phyloP scores from a whole-genome alignment of 352 stramenopile species.

The Pythium diclinum region DNA sequence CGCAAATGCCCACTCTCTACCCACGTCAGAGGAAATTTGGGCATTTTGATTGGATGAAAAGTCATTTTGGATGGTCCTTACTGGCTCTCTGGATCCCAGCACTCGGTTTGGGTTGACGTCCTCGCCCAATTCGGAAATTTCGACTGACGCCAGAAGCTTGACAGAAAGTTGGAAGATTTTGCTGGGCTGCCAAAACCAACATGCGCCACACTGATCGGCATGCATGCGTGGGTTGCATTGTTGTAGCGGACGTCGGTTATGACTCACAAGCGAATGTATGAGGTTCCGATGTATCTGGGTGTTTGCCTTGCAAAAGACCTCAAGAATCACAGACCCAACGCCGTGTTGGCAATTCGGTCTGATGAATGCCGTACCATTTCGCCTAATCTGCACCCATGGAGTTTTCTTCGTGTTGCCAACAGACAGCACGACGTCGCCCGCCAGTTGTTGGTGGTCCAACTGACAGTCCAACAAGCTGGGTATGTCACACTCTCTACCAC shows the following conservation, averaged over 20 bases:
- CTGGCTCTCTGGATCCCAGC: constrained; percentile 12
- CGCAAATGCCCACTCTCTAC: constrained; percentile 16
- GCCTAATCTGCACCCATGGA: background rate
- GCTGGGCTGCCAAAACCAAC: background rate
- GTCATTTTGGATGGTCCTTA: constrained; percentile 18
- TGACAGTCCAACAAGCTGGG: background rate
- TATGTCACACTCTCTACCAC: constrained; percentile 12
- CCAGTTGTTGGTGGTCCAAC: background rate
- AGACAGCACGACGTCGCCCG: background rate
- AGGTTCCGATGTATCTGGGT: too few relatives aligned
- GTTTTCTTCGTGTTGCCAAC: background rate
- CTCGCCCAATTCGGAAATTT: constrained; percentile 5
- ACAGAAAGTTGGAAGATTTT: constrained; percentile 14
- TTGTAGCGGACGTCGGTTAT: too few relatives aligned
- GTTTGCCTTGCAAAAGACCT: too few relatives aligned
- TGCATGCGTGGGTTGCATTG: too few relatives aligned
- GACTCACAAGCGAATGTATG: too few relatives aligned
- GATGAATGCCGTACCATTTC: background rate
- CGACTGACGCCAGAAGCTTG: constrained; percentile 7
- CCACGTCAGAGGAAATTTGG: background rate
- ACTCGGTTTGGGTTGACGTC: background rate
- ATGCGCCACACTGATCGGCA: too few relatives aligned
- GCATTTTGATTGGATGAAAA: constrained; percentile 22
- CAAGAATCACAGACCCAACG: too few relatives aligned
- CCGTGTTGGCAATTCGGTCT: too few relatives aligned